A percentile compares a stretch with the other conserved stretches of the same genome.
phyloP scores from a whole-genome alignment of 2,329 filamentous ascomycete genomes.

The Exophiala phaeomuriformis region DNA sequence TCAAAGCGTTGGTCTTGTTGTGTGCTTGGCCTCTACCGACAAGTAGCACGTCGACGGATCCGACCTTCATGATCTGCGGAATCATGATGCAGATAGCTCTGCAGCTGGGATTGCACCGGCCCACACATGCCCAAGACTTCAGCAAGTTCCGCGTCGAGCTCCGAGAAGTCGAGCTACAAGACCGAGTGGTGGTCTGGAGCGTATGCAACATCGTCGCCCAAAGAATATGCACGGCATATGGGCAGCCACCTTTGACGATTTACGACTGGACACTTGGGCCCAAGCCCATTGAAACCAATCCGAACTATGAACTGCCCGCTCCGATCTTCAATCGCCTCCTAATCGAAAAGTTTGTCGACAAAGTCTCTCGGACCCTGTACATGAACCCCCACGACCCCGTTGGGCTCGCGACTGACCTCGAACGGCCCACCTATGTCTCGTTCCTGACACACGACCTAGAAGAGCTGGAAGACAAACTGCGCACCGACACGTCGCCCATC shows the following conservation, averaged over 20 bases:
- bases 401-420: conserved; percentile 41
- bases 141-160: conserved; percentile 47
- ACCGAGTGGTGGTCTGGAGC: conserved; percentile 60
- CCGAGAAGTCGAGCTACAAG: conserved; percentile 55
- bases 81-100: conserved; percentile 63
- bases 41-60: conserved; percentile 56
- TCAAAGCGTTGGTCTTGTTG: conserved; percentile 56
- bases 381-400: conserved; percentile 50
- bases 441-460: conserved; percentile 43
- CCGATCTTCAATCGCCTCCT: conserved; percentile 47
- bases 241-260: conserved; percentile 56
- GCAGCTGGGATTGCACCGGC: conserved; percentile 58
- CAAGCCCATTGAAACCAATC: conserved; percentile 36
- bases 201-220: conserved; percentile 62
- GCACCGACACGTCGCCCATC: conserved; percentile 37
- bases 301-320: conserved; percentile 45
- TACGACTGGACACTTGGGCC: conserved; percentile 53
- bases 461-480: conserved; percentile 47
- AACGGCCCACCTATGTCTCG: conserved; percentile 40
- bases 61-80: conserved; percentile 59
- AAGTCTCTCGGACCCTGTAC: conserved; percentile 50
- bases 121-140: conserved; percentile 54
- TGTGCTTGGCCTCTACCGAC: conserved; percentile 61
- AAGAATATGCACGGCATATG: conserved; percentile 61
- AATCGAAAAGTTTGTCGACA: conserved; percentile 54